Base-by-base conservation (phyloP, 1,284 basidiomycete genomes). In the Meira miltonrushii region DNA sequence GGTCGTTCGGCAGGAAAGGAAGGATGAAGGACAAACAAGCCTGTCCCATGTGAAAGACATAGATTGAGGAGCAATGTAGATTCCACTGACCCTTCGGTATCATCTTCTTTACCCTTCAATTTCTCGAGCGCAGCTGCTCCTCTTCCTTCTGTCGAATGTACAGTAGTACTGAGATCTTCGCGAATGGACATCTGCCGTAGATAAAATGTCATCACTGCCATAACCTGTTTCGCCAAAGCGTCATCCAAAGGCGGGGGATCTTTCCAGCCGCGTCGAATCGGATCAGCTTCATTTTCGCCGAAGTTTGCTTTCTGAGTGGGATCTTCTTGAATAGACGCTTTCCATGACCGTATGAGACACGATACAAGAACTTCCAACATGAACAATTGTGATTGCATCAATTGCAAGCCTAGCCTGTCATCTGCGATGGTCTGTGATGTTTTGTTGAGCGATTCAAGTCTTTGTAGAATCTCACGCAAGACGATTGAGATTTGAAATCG, bases 321-420 rank as follows among this genome's bases (percentile, higher is more conserved):
- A 25, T 21, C 39, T 44, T 61, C 47, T 47, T 49, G 17, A 2
- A 53, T 64, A 59, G 33, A 67, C 62, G 72, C 62, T 41, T 81
- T 68, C 88, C 88, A 92, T 49, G 89, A 87, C 21, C 88, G 86
- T 11, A 88, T 85, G 82, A 95, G 62, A 84, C 85, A 74, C 84
- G 83, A 39, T 9, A 87, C 84, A 17, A 96, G 80, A 43, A 94
- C 85, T 79, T 94, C 91, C 67, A 95, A 83, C 33, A 95, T 80
- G 71, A 91, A 91, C 1, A 95, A 82, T 77, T 94, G 90, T 0
- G 92, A 94, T 72, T 94, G 90, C 8, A 94, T 83, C 54, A 88
- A 84, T 38, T 65, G 66, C 37, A 72, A 58, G 52, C 59, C 60
- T 17, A 66, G 55, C 48, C 69, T 62, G 3, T 69, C 71, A 40